Base-by-base conservation (phyloP, 495 filamentous ascomycete species). In the Hypomontagnella monticulosa region DNA sequence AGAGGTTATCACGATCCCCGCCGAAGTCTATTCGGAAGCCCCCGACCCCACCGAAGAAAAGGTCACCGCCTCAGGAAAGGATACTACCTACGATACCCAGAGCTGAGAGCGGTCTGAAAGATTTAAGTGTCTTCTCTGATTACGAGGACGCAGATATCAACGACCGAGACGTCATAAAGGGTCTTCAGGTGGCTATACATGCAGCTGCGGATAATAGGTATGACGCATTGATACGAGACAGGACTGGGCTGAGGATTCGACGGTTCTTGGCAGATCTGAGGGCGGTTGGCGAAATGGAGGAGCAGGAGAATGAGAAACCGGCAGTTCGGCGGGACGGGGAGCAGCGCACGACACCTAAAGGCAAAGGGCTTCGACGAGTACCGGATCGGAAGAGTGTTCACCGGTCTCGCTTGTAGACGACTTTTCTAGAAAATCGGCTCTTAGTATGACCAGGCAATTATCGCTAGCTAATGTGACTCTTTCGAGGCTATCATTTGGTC, bases 201-300 rank as follows among this genome's bases (percentile, higher is more conserved):
- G 82, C 82, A 6, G 81, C 79, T 6, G 80, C 78, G 12, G 79
- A 84, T 58, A 72, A 77, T 23, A 71, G 74, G 27, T 70, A 83
- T 4, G 81, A 82, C 61, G 73, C 70, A 2, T 73, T 76, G 66
- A 78, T 84, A 60, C 71, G 75, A 27, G 65, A 73, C 7, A 72
- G 76, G 52, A 84, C 80, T 0, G 82, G 82, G 3, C 40, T 79
- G n/a, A 63, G 78, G 7, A 63, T 84, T 11, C 75, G 81, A 20
- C 70, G 76, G 27, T 83, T 83, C 47, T 48, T 84, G 32, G 78
- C 78, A 0, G 81, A 83, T 51, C 60, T 84, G 15, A 78, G 74
- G 57, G 74, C 71, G 2, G 79, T 83, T 56, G 81, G 83, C 41
- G 68, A 74, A 18, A 59, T 61, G 48, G 51, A 57, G 16, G 41